A percentile compares a stretch with the other conserved stretches of the same genome.
phyloP scores from a whole-genome alignment of 345 rosid genomes.

The Erysimum cheiranthoides region DNA sequence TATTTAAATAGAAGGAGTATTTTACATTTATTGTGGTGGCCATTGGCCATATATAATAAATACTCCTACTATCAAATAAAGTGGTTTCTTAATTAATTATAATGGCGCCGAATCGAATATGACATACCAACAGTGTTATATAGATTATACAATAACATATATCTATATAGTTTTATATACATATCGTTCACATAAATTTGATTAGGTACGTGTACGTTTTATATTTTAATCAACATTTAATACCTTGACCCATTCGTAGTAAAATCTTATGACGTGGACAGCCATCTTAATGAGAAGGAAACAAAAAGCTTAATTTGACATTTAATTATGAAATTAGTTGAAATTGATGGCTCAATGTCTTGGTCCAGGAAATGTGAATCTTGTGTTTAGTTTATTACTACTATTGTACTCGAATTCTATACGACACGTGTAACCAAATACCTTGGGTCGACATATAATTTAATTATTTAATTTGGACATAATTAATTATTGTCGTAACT shows the following conservation, averaged over 20 bases:
- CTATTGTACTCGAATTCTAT: conserved; percentile 10
- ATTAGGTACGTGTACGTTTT: conserved; percentile 36
- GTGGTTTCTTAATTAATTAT: conserved; percentile 32
- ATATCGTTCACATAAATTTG: conserved; percentile 17
- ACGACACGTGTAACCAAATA: conserved; percentile 31
- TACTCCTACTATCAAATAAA: background rate
- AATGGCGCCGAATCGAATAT: conserved; percentile 44
- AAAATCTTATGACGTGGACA: conserved; percentile 34
- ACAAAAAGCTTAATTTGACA: conserved; percentile 23
- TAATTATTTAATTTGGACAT: conserved; percentile 2
- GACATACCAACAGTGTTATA: conserved; percentile 34
- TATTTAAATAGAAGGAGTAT: background rate
- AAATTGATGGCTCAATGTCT: conserved; percentile 31
- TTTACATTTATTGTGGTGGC: conserved; percentile 39
- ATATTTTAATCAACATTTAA: conserved; percentile 32
- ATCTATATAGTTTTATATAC: background rate
- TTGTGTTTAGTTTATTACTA: conserved; percentile 32
- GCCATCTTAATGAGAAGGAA: conserved; percentile 25
- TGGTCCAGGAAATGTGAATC: conserved; percentile 29
- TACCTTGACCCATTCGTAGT: conserved; percentile 23
- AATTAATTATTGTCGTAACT: conserved; percentile 8
- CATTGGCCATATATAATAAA: conserved; percentile 24
- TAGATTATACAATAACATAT: conserved; percentile 8
- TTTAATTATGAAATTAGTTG: conserved; percentile 20
- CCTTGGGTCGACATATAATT: background rate